Evolutionary conservation across 2,329 filamentous ascomycete genomes (phyloP), one percentile per base, ranked within the genome.

Genomic region (Dactylonectria estremocensis): DNA sequence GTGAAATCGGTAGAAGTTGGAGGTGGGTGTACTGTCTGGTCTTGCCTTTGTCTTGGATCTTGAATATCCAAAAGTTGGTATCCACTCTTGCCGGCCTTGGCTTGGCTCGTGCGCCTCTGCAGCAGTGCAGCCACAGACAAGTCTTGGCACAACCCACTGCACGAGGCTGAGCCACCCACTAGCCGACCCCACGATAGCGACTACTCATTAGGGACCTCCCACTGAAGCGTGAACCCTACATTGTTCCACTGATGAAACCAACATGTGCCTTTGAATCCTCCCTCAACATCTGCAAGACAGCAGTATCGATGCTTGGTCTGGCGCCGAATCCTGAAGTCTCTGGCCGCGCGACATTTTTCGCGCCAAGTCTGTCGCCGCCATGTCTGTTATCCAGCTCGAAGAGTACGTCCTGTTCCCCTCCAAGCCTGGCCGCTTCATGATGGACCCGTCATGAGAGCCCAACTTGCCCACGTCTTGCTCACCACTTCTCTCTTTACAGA

Each of bases 331-430:
- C 37, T 46, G 16, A 53, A 40, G 20, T 37, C 54, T 31, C 31
- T 50, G 53, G 45, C 35, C 24, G 35, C 22, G 66, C 60, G 58
- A 61, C 48, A 54, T 57, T 63, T 24, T 62, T 52, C 46, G 37
- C 52, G 57, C 22, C 53, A 33, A 64, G 28, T 6, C 52, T 57
- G 59, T 55, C 50, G 55, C 48, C 69, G 70, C 48, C 66, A 81
- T 82, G 80, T 82, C 80, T 48, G 74, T 82, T 66, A 80, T 82
- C 56, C 80, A 82, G 65, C 72, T 81, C 5, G 80, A 82, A 77
- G 80, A 82, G 80, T 82, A 74, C 50, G 78, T 69, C 37, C 20
- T 46, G 40, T 3, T 31, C 31, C 20, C 64, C 48, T 20, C 45
- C n/a, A 3, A 18, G 11, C 62, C 10, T 22, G n/a, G 28, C 33